phyloP scores from a whole-genome alignment of 1,139 yeast species.

The Zygoascus sp. region DNA sequence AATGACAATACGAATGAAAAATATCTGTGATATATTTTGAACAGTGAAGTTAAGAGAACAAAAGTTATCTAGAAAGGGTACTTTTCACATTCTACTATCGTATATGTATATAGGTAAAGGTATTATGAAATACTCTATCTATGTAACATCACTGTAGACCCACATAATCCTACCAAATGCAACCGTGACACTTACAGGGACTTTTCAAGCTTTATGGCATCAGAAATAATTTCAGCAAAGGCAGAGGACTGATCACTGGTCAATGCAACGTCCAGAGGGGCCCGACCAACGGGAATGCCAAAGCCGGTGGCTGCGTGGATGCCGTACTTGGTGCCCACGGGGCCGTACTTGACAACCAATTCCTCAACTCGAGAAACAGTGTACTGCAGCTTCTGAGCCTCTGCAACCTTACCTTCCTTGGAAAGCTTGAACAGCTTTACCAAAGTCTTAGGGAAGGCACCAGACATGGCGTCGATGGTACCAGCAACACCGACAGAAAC shows the following conservation, averaged over 20 bases:
- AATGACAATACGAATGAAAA: background rate
- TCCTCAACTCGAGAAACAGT: constrained; percentile 42
- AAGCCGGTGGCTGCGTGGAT: constrained; percentile 41
- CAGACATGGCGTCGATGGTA: constrained; percentile 47
- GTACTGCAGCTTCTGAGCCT: constrained; percentile 42
- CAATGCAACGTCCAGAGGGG: constrained; percentile 24
- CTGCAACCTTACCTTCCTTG: constrained; percentile 34
- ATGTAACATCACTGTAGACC: constrained; percentile 4
- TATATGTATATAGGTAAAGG: background rate
- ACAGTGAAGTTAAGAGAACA: too few species aligned
- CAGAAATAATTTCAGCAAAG: constrained; percentile 21
- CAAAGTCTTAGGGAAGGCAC: constrained; percentile 46
- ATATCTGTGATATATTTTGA: background rate
- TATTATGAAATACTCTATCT: background rate
- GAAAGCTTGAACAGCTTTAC: constrained; percentile 36
- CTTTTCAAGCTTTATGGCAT: constrained; percentile 24
- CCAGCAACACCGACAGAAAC: constrained; percentile 44
- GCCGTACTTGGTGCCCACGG: constrained; percentile 44
- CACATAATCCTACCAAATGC: background rate
- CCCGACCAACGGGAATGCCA: constrained; percentile 23
- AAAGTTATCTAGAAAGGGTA: too few species aligned
- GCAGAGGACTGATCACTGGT: constrained; percentile 19
- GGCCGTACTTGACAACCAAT: constrained; percentile 41
- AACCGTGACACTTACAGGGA: constrained; percentile 19
- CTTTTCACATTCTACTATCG: background rate